Evolutionary conservation across 116 monocot genomes (phyloP).

Genomic region (Phalaenopsis hybrid): DNA sequence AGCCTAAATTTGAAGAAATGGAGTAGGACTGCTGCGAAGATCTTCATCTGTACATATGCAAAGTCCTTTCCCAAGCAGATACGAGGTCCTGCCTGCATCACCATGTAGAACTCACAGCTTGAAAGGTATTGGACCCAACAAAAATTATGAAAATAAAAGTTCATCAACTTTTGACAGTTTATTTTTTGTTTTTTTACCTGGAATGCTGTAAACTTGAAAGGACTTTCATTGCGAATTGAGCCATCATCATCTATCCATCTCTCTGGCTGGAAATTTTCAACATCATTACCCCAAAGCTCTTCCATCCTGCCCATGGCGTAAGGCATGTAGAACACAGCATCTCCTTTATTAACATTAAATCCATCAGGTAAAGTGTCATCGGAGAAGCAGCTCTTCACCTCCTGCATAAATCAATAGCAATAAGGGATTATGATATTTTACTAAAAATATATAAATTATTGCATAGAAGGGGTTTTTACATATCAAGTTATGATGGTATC

Average conservation of each 20-base stretch:
- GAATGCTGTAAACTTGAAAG: conserved; percentile 40
- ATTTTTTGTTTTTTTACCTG: conserved; percentile 16
- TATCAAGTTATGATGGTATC: too few species aligned
- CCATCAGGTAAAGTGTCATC: conserved; percentile 60
- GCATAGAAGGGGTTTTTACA: too few species aligned
- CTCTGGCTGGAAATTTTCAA: conserved; percentile 40
- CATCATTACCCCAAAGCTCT: conserved; percentile 47
- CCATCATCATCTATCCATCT: conserved; percentile 41
- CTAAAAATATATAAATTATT: too few species aligned
- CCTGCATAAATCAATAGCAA: too few species aligned
- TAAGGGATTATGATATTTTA: too few species aligned
- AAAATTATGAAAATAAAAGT: background rate
- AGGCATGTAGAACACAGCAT: conserved; percentile 28
- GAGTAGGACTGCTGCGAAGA: conserved; percentile 39
- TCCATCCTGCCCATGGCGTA: conserved; percentile 59
- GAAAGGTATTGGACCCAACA: background rate
- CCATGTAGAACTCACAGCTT: background rate
- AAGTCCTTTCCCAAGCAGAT: conserved; percentile 53
- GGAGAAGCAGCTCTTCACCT: too few species aligned
- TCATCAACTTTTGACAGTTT: too few species aligned
- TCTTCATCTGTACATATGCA: conserved; percentile 51
- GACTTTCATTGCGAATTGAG: conserved; percentile 14
- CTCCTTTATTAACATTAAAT: conserved; percentile 30
- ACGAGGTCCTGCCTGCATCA: conserved; percentile 35
- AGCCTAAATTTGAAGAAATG: conserved; percentile 36